Conservation (phyloP, 1,139 yeast genomes). For the Kurtzmaniella natalensis region DNA sequence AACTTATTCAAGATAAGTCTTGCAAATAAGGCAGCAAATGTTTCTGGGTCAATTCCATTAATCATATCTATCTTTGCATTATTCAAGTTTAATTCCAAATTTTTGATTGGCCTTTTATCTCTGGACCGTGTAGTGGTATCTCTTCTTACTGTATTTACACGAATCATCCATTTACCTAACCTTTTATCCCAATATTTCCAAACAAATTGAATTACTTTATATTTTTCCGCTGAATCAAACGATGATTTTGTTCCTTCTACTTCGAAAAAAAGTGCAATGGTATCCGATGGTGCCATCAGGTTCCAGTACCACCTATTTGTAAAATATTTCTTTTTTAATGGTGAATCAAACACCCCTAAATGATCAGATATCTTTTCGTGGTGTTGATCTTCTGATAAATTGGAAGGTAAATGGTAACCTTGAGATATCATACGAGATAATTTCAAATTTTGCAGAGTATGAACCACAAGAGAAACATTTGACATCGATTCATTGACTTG, state of each 20-base stretch:
- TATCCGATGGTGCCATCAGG: conserved; percentile 15
- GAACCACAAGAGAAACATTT: conserved; percentile 22
- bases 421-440: conserved; percentile 23
- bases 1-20: conserved; percentile 30
- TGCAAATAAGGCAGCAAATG: conserved; percentile 28
- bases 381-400: conserved; percentile 23
- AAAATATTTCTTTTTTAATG: conserved; percentile 23
- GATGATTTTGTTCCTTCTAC: conserved; percentile 25
- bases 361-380: conserved; percentile 33
- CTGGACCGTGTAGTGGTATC: conserved; percentile 22
- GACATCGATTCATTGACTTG: conserved; percentile 3
- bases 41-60: conserved; percentile 28
- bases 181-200: conserved; percentile 24
- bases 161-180: conserved; percentile 18
- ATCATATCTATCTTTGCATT: conserved; percentile 14
- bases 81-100: conserved; percentile 2
- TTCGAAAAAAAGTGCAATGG: conserved; percentile 30
- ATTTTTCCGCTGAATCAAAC: conserved; percentile 13
- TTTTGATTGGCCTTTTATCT: neutral
- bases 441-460: conserved; percentile 30
- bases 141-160: conserved; percentile 25
- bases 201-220: conserved; percentile 29
- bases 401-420: conserved; percentile 32
- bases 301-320: conserved; percentile 37
- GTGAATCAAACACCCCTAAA: conserved; percentile 28